A percentile compares a stretch with the other conserved stretches of the same genome.
Conservation (phyloP, 2,329 filamentous ascomycete species). For the Aspergillus puulaauensis region DNA sequence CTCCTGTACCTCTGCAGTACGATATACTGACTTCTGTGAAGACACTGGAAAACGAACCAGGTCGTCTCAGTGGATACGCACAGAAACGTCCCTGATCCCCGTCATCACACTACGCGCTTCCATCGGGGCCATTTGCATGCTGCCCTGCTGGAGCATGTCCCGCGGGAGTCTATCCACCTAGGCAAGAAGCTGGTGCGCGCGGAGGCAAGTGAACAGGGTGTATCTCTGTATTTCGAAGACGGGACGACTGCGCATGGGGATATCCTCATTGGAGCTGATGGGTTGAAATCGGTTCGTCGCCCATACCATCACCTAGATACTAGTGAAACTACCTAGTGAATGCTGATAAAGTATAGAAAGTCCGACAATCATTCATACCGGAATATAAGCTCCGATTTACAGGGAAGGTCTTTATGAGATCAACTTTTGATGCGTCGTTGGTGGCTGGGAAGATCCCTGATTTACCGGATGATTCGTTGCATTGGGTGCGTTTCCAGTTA, state of each 20-base stretch:
- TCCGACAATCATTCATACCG: constrained; percentile 44
- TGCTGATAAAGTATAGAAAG: constrained; percentile 14
- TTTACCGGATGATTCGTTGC: constrained; percentile 43
- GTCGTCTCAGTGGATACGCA: constrained; percentile 43
- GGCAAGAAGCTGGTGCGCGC: constrained; percentile 44
- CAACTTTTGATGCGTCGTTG: constrained; percentile 45
- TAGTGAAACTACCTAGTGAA: not conserved
- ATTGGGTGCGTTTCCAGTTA: constrained; percentile 28
- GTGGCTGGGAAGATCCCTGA: constrained; percentile 39
- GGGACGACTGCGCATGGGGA: constrained; percentile 46
- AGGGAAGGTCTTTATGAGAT: constrained; percentile 47
- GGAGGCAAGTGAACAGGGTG: constrained; percentile 28
- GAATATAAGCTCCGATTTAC: constrained; percentile 42
- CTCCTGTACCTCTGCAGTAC: not conserved
- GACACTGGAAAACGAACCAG: constrained; percentile 47
- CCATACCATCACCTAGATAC: constrained; percentile 14
- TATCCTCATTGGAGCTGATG: constrained; percentile 54
- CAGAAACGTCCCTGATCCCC: constrained; percentile 28
- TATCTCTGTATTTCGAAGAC: constrained; percentile 49
- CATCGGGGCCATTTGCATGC: constrained; percentile 52
- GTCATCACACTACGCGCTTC: constrained; percentile 47
- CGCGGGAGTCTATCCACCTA: constrained; percentile 43
- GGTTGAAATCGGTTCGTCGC: constrained; percentile 51
- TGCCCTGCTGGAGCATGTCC: constrained; percentile 48
- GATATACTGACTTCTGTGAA: constrained; percentile 11